A percentile compares a stretch with the other conserved stretches of the same genome.
These are phyloP conservation scores for Globisporangium carolinianum DNA, from an alignment of 352 stramenopile species.

Conservation along the genomic window DNA sequence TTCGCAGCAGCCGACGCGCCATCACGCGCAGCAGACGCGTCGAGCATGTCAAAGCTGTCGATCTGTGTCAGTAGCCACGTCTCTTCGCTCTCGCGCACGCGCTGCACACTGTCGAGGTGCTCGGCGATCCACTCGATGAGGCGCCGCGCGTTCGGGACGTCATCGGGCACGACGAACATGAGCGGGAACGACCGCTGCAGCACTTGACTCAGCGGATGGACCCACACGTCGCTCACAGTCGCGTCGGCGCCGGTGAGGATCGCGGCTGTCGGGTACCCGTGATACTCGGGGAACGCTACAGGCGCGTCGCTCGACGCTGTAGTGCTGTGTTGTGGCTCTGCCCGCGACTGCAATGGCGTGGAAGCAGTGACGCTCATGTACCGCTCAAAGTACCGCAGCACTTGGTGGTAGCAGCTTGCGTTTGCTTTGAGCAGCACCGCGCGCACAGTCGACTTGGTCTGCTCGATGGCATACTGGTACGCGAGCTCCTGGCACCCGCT, in stretches of 20 bases:
- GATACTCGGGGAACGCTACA: constrained; percentile 34
- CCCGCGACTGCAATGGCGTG: neutral
- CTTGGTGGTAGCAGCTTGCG: constrained; percentile 55
- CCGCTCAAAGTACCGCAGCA: constrained; percentile 52
- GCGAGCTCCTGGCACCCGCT: constrained; percentile 50
- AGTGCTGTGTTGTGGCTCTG: neutral
- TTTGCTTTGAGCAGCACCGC: constrained; percentile 62
- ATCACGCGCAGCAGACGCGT: neutral
- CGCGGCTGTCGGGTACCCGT: constrained; percentile 47
- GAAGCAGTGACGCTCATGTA: constrained; percentile 21
- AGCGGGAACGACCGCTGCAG: constrained; percentile 68
- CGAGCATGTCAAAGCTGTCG: constrained; percentile 32
- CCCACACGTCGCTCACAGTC: constrained; percentile 72
- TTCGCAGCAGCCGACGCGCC: neutral
- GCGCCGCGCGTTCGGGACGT: constrained; percentile 43
- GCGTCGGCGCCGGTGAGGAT: constrained; percentile 67
- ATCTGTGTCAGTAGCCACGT: constrained; percentile 50
- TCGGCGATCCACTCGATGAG: constrained; percentile 66
- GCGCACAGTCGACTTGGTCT: constrained; percentile 40
- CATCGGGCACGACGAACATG: constrained; percentile 41
- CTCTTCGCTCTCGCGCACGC: constrained; percentile 31
- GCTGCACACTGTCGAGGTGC: constrained; percentile 34
- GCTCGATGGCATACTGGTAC: constrained; percentile 57
- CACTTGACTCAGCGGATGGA: constrained; percentile 53
- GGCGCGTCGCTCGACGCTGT: constrained; percentile 6